Base-by-base conservation (phyloP, 495 filamentous ascomycete species). In the Penicillium alfredii region DNA sequence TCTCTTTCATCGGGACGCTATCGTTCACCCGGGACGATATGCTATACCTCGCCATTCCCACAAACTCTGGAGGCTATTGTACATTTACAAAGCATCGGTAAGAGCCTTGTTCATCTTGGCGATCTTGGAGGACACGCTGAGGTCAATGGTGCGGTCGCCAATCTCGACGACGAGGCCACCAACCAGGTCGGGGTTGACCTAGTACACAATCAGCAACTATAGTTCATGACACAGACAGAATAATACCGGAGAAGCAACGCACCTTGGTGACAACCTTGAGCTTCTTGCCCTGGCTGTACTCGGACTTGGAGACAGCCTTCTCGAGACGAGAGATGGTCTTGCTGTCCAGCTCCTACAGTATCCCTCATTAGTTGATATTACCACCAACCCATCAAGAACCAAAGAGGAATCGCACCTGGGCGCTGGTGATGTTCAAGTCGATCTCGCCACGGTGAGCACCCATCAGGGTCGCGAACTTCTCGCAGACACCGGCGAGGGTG, bases 41-140 rank as follows among this genome's bases (percentile, higher is more conserved):
- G 45, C 46, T 41, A 43, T 37, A 43, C 53, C 42, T 50, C 47
- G 53, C 30, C 41, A 49, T 40, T 37, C 50, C 43, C 43, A 36
- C 42, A 43, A 45, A 48, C 35, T 40, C 42, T 34, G 21, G 17
- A 33, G 44, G 44, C 34, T 55, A 55, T 56, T 59, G 51, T 58
- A 51, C 53, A 68, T 88, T 88, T 88, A 98, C 81, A 97, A 69
- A 61, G 84, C 76, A 71, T 98, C 93, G 44, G 76, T 87, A 54
- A 98, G 82, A 59, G 94, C 82, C 81, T 98, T 98, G 84, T 97
- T 98, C 80, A 97, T 83, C 77, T 88, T 93, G 63, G 84, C 73
- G 68, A 98, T 84, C 79, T 87, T 92, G 58, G 86, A 72, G 9
- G 92, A 92, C 51, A 98, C 87, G 71, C 83, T 89, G 42, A 96